Base-by-base conservation (phyloP, 495 filamentous ascomycete species). In the Gamarada debralockiae region DNA sequence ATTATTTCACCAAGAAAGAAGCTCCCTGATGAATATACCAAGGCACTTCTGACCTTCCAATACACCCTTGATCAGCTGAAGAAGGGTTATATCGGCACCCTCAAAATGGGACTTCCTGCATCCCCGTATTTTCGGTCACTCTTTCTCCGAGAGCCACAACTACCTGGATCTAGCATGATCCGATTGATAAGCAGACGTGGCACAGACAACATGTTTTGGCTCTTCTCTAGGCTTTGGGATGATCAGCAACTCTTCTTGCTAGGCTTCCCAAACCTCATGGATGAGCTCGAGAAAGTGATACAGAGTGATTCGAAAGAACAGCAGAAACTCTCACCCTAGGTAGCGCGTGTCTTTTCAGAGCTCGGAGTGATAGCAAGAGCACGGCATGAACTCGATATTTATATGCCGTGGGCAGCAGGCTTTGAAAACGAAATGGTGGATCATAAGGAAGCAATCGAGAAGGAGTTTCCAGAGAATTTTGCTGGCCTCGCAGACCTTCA, bases 201-300 rank as follows among this genome's bases (percentile, higher is more conserved):
- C 8, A 17, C 4, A 39, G 49, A 43, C 49, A 10, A 2, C 8
- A 3, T 44, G 15, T 3, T 52, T 14, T 27, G 20, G 6, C 17
- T 49, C 7, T 53, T 53, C 25, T 8, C 13, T 36, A 36, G 4
- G 17, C 25, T 58, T 33, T 54, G 45, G 36, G 44, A 65, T 22
- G 56, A 52, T 3, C 10, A 62, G 1, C 27, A 63, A 17, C 43
- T 73, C 1, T 58, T 62, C 17, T 40, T 75, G 1, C 44, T 38
- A 33, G 56, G 68, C 0, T 59, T 73, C 38, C 37, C 62, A 10
- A 57, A 48, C 3, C 12, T 78, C 3, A 50, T 76, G 34, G 77
- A 82, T 34, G 72, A 78, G 37, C 50, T 80, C 0, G 72, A 77
- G 18, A 64, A 69, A 20, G 52, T 77, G 15, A 25, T 75, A 10